These are phyloP conservation scores for Hyaloscypha bicolor DNA, from an alignment of 495 filamentous ascomycete genomes.

Conservation along the genomic window DNA sequence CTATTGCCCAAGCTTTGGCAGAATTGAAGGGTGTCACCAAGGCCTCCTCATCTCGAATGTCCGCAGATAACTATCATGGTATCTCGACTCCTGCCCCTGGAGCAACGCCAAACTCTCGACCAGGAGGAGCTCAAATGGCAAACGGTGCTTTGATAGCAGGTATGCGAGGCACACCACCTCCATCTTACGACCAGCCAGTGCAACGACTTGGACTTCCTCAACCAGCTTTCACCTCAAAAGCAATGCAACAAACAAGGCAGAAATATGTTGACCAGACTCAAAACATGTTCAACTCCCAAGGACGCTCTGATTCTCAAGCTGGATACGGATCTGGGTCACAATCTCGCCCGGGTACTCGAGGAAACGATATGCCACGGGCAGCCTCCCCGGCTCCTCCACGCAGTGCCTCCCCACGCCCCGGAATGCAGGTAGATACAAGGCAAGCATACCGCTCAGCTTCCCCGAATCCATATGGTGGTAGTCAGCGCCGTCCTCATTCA, in stretches of 20 bases:
- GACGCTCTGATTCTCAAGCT: slow-evolving; percentile 29
- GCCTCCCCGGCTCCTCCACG: slow-evolving; percentile 52
- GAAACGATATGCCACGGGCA: slow-evolving; percentile 51
- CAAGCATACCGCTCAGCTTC: slow-evolving; percentile 50
- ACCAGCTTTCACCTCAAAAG: slow-evolving; percentile 85
- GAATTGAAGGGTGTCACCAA: slow-evolving; percentile 87
- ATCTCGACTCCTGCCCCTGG: slow-evolving; percentile 79
- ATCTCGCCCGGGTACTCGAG: slow-evolving; percentile 45
- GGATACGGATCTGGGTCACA: slow-evolving; percentile 27
- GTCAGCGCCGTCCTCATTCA: slow-evolving; percentile 39
- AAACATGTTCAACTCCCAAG: slow-evolving; percentile 63
- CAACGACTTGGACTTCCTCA: slow-evolving; percentile 86
- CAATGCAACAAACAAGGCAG: slow-evolving; percentile 92
- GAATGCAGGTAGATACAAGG: slow-evolving; percentile 38
- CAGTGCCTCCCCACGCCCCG: slow-evolving; percentile 54
- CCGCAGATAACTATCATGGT: slow-evolving; percentile 92
- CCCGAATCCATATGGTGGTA: slow-evolving; percentile 52
- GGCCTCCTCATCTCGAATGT: slow-evolving; percentile 74
- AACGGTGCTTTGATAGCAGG: slow-evolving; percentile 50
- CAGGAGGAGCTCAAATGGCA: slow-evolving; percentile 50
- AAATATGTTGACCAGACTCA: slow-evolving; percentile 83
- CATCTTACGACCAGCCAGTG: slow-evolving; percentile 78
- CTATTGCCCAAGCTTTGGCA: slow-evolving; percentile 88
- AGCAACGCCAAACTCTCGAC: slow-evolving; percentile 36
- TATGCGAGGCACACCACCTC: slow-evolving; percentile 74